Evolutionary conservation across 306 rosid species (phyloP).

Genomic region (Neltuma alba): DNA sequence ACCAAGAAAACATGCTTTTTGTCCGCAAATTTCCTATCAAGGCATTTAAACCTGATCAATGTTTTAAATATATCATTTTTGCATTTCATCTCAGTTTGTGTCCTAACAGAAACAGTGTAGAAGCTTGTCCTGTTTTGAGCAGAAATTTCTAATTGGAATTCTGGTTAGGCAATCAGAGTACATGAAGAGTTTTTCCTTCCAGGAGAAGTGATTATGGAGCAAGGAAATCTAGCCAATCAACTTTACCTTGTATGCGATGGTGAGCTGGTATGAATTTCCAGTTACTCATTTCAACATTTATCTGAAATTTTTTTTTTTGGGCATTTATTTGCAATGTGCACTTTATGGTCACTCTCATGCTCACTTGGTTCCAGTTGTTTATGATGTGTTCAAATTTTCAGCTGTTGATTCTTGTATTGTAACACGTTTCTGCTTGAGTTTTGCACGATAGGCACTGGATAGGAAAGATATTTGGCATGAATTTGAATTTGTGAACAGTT

Average conservation of each 20-base stretch:
- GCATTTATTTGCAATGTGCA: neutral
- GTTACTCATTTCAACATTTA: neutral
- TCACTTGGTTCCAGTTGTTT: neutral
- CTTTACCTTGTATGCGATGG: conserved; percentile 65
- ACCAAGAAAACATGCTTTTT: neutral
- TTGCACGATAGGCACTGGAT: neutral
- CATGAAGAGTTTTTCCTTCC: conserved; percentile 71
- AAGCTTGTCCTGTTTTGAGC: conserved; percentile 15
- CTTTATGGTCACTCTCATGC: neutral
- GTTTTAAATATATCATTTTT: neutral
- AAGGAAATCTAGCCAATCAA: conserved; percentile 57
- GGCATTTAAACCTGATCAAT: neutral
- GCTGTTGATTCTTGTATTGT: conserved; percentile 9
- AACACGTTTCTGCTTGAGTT: neutral
- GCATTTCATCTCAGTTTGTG: neutral
- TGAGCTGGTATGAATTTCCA: conserved; percentile 53
- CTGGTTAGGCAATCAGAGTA: conserved; percentile 56
- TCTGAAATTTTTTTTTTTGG: neutral
- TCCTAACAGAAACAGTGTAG: neutral
- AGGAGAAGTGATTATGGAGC: conserved; percentile 61
- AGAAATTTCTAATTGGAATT: conserved; percentile 25
- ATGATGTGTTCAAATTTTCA: neutral
- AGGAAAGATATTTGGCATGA: conserved; percentile 13
- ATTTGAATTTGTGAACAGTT: neutral
- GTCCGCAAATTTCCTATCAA: neutral